Evolutionary conservation across 768 basidiomycete genomes (phyloP).

Genomic region (Chiua virens): DNA sequence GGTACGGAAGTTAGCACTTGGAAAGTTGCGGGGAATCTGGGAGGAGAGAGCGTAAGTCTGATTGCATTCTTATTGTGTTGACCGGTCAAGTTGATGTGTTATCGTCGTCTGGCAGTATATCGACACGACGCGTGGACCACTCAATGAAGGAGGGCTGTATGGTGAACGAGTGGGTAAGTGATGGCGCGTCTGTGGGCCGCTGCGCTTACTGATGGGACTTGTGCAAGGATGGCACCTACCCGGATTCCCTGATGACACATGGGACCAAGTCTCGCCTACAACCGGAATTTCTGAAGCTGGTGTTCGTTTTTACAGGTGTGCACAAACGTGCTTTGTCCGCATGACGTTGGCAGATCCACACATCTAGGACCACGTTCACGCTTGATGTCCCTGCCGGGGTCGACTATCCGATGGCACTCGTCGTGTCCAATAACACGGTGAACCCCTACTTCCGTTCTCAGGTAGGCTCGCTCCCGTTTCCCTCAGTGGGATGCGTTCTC

Average conservation of each 20-base stretch:
- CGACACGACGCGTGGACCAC: slow-evolving; percentile 51
- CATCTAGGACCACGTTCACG: slow-evolving; percentile 35
- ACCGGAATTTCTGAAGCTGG: slow-evolving; percentile 43
- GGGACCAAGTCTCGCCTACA: slow-evolving; percentile 44
- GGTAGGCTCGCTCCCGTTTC: too few species aligned
- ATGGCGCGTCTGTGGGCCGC: not conserved
- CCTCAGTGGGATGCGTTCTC: not conserved
- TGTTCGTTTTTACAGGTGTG: slow-evolving; percentile 48
- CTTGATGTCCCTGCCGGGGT: slow-evolving; percentile 45
- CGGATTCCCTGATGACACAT: slow-evolving; percentile 47
- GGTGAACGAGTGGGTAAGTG: slow-evolving; percentile 47
- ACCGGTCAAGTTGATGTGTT: not conserved
- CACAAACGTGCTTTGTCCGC: too few species aligned
- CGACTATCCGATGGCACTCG: slow-evolving; percentile 49
- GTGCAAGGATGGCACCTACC: slow-evolving; percentile 57
- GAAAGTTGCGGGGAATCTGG: slow-evolving; percentile 53
- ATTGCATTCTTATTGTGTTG: not conserved
- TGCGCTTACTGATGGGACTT: slow-evolving; percentile 10
- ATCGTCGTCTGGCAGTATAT: slow-evolving; percentile 34
- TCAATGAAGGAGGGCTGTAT: slow-evolving; percentile 61
- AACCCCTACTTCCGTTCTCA: slow-evolving; percentile 43
- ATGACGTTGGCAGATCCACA: not conserved
- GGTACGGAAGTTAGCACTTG: slow-evolving; percentile 38
- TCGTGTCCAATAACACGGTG: slow-evolving; percentile 43
- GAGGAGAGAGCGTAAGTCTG: slow-evolving; percentile 43